Evolutionary conservation across 2,329 filamentous ascomycete species (phyloP), one percentile per base, ranked within the genome.

Genomic region (Epichloe gansuensis): DNA sequence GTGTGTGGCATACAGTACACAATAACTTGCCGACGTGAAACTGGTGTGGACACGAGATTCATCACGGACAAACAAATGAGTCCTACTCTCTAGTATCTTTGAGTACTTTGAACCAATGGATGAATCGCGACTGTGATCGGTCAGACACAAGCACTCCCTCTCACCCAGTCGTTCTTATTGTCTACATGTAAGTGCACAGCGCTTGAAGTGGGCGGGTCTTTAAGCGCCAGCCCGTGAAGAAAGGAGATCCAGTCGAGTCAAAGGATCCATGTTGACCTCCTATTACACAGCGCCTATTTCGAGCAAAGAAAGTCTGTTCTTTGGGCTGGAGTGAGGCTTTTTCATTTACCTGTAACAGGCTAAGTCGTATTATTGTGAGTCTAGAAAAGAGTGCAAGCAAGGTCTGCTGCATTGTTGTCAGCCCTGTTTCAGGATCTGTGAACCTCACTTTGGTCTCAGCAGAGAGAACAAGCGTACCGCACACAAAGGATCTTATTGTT

Each of bases 211-310:
- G 49, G 42, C 31, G 13, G 34, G 34, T 4, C 5, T 38, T 39
- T 45, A 45, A 38, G 42, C 39, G 42, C 49, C 49, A 12, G 21
- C 31, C 17, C 13, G 39, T 23, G 28, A 34, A 38, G 15, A 50
- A 50, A 50, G 38, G 17, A 35, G 25, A 23, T 43, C 49, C 49
- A 51, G 49, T 51, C 42, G 11, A 45, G 42, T 37, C 34, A 37
- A 37, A 45, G 49, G 17, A 31, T 7, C 49, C 11, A 21, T 28
- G 9, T 38, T 38, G 8, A 46, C 23, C 42, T 46, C 15, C 31
- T 17, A n/a, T n/a, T n/a, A 38, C 48, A 45, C 42, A n/a, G 49
- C 49, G 49, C 41, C 15, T 51, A 51, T 25, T 5, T 23, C n/a
- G 21, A 34, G 5, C 38, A 31, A 45, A 44, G 13, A 25, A 28